phyloP scores from a whole-genome alignment of 2,329 filamentous ascomycete genomes.

The Fusarium siculi region DNA sequence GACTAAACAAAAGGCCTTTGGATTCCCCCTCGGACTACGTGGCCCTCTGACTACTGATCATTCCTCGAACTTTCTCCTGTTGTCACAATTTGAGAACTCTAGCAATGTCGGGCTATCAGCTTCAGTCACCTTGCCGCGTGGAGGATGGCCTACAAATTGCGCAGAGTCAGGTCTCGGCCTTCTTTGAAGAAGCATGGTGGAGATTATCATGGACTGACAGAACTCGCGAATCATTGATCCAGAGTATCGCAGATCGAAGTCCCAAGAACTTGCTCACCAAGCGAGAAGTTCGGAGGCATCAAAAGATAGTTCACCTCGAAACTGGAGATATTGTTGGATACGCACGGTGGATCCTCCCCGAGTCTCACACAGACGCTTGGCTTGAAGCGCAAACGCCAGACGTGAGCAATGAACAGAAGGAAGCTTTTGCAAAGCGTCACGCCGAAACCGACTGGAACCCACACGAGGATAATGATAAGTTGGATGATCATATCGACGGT shows the following conservation, averaged over 20 bases:
- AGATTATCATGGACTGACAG: constrained; percentile 21
- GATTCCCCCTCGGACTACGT: neutral
- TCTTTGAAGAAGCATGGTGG: constrained; percentile 38
- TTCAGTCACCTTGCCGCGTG: constrained; percentile 9
- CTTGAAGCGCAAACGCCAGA: constrained; percentile 28
- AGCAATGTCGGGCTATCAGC: constrained; percentile 1
- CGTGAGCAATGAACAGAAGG: constrained; percentile 1
- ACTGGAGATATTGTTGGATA: constrained; percentile 41
- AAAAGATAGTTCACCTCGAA: constrained; percentile 26
- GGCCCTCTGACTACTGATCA: neutral
- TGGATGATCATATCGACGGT: constrained; percentile 19
- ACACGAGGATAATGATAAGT: neutral
- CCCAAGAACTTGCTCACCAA: constrained; percentile 32
- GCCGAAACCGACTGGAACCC: constrained; percentile 3
- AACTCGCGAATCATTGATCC: constrained; percentile 21
- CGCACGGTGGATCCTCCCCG: constrained; percentile 28
- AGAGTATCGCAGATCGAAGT: constrained; percentile 15
- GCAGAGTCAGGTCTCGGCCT: constrained; percentile 32
- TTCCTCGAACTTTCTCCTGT: neutral
- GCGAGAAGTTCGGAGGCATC: constrained; percentile 31
- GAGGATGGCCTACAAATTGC: constrained; percentile 23
- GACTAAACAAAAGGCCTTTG: neutral
- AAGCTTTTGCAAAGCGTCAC: neutral
- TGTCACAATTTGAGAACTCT: neutral
- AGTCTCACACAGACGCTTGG: constrained; percentile 13